Base-by-base conservation (phyloP, 2,329 filamentous ascomycete species). In the Aspergillus alliaceus region DNA sequence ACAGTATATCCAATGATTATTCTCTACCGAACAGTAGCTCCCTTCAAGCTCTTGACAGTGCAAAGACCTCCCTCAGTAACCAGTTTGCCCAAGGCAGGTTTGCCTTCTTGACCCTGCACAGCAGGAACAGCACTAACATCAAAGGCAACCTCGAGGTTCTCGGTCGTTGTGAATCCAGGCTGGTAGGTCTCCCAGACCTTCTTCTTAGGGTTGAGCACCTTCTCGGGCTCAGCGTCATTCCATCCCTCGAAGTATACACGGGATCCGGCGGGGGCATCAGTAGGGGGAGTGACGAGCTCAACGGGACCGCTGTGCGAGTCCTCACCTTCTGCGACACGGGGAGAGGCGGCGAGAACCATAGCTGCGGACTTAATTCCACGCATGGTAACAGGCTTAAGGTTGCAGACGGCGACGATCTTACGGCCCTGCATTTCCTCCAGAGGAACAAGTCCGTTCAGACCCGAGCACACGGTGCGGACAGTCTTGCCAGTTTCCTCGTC, bases 331-430 rank as follows among this genome's bases (percentile, higher is more conserved):
- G 88, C 87, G 48, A 90, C 75, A 58, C 84, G 83, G n/a, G 93
- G 95, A 18, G 91, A 96, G 2, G 95, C 95, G 9, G 95, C 95
- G 37, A 99, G 85, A 15, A 99, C 95, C 95, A 99, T 98, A 70
- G 93, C 89, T 54, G 78, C 82, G 31, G 84, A 89, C 73, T 89
- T 89, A 73, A 91, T 84, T 65, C 95, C 95, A 63, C 95, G 90
- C 95, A 99, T 99, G 76, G 96, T 99, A 75, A 98, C 95, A 51
- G 95, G 95, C 84, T 99, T 99, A 66, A 99, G 85, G 78, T 99
- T 99, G 83, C 91, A 96, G 22, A 99, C 93, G 1, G 95, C 90
- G 31, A 99, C 85, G 59, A 99, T 91, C 80, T 96, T 96, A 75
- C 95, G 91, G 71, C 88, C 87, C 77, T 99, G 95, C 95, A 99